Base-by-base conservation (phyloP, 495 filamentous ascomycete genomes). In the Pyrenopolyporus hunteri region DNA sequence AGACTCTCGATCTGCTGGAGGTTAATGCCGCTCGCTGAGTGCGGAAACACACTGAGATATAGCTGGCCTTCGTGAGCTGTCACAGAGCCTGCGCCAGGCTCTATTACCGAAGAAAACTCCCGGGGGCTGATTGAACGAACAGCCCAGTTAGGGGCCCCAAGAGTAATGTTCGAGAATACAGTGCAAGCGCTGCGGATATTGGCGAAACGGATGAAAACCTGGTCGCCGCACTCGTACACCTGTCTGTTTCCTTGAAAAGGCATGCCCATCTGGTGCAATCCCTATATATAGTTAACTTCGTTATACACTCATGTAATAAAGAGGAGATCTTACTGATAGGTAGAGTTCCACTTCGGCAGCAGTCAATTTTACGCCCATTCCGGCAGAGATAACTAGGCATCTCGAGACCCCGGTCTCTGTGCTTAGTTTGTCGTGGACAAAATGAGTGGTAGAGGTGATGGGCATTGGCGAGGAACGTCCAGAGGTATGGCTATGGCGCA, bases 121-220 rank as follows among this genome's bases (percentile, higher is more conserved):
- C 55, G 68, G 2, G 78, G 71, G 14, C 73, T 71, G 14, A 88
- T 74, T 47, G 80, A 84, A 43, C 76, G 69, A 9, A 79, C 75
- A 26, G 64, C 50, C 80, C 84, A 88, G 31, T 79, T 76, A n/a
- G 68, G 73, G 48, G 72, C 67, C 39, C 74, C 68, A 26, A 77
- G 59, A 6, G 74, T 68, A 36, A 83, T 61, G 11, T 78, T 79
- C 25, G 75, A 69, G 53, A 78, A 76, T 13, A 79, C 73, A 16
- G 75, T 75, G 35, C 72, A 78, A 23, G 84, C 79, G 63, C 87
- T 83, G 49, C 78, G 76, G 37, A 88, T 81, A 57, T 89, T 82
- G 10, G 75, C 69, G 59, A 87, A 82, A 3, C 74, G 79, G 47
- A 88, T 66, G 61, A 81, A 85, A n/a, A 86, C 74, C 32, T 64